Conservation (phyloP, 208 protist genomes). For the Trypanosoma avium region DNA sequence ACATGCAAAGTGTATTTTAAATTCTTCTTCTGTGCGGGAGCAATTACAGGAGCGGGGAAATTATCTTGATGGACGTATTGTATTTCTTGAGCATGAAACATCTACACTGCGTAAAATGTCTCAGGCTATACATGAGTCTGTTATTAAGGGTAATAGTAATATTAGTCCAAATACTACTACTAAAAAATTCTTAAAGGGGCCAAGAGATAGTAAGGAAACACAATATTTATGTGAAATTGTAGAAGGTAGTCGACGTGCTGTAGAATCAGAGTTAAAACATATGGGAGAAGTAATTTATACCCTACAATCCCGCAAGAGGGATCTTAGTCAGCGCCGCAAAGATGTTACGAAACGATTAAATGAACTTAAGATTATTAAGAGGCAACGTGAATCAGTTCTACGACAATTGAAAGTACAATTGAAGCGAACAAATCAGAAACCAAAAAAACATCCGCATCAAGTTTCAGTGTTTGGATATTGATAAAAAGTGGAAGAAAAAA, state of each 20-base stretch:
- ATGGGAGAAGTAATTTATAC: not conserved
- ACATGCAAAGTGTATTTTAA: conserved; percentile 70
- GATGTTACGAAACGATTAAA: not conserved
- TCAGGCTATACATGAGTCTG: conserved; percentile 29
- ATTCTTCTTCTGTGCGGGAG: conserved; percentile 63
- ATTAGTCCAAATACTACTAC: not conserved
- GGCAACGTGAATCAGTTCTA: not conserved
- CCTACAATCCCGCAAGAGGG: not conserved
- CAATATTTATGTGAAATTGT: conserved; percentile 2
- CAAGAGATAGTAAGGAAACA: too few species aligned
- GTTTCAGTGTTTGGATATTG: not conserved
- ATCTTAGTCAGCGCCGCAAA: conserved; percentile 7
- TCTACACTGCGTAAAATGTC: conserved; percentile 54
- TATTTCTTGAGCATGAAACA: conserved; percentile 64
- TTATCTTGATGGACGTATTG: conserved; percentile 67
- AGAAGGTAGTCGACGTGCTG: not conserved
- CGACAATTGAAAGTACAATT: conserved; percentile 9
- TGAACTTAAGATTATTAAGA: conserved; percentile 9
- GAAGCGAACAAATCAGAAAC: conserved; percentile 2
- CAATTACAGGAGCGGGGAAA: conserved; percentile 74
- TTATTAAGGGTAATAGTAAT: not conserved
- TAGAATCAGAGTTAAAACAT: conserved; percentile 3
- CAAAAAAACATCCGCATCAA: not conserved
- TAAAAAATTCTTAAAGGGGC: not conserved
- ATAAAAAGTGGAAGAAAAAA: not conserved